phyloP scores from a whole-genome alignment of 1,284 basidiomycete genomes.

The Gomphus sp. region DNA sequence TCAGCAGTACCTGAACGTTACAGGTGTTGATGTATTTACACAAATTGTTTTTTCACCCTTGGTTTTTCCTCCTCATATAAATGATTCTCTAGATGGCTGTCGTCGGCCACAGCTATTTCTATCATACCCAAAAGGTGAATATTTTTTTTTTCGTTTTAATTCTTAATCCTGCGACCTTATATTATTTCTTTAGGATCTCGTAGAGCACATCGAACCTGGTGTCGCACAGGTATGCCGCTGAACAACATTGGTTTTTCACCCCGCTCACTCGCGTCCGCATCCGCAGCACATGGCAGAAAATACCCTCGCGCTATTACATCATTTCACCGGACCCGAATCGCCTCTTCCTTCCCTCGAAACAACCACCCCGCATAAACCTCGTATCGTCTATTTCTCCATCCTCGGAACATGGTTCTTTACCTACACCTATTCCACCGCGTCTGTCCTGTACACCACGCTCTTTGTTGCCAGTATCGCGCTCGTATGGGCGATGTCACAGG shows the following conservation, averaged over 20 bases:
- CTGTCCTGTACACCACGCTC: conserved; percentile 55
- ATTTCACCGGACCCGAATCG: conserved; percentile 66
- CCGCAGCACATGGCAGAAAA: conserved; percentile 89
- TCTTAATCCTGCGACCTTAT: neutral
- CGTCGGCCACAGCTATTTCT: conserved; percentile 88
- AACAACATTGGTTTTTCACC: neutral
- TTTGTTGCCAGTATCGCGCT: conserved; percentile 39
- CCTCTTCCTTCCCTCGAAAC: conserved; percentile 51
- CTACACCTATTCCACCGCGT: conserved; percentile 67
- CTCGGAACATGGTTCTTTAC: conserved; percentile 57
- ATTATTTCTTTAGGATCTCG: conserved; percentile 46
- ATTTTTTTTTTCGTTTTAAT: neutral
- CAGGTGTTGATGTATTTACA: conserved; percentile 70
- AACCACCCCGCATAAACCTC: conserved; percentile 43
- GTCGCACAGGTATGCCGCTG: conserved; percentile 48
- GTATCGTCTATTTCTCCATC: conserved; percentile 72
- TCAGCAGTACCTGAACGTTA: conserved; percentile 81
- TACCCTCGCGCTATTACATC: conserved; percentile 70
- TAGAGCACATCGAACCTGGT: conserved; percentile 74
- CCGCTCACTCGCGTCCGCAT: conserved; percentile 25
- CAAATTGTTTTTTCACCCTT: conserved; percentile 1
- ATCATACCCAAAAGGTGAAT: conserved; percentile 74
- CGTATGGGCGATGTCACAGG: conserved; percentile 26
- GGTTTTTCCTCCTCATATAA: neutral
- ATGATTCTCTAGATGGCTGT: conserved; percentile 71